These are phyloP conservation scores for Lyophyllum shimeji DNA, from an alignment of 768 basidiomycete species.

Conservation along the genomic window DNA sequence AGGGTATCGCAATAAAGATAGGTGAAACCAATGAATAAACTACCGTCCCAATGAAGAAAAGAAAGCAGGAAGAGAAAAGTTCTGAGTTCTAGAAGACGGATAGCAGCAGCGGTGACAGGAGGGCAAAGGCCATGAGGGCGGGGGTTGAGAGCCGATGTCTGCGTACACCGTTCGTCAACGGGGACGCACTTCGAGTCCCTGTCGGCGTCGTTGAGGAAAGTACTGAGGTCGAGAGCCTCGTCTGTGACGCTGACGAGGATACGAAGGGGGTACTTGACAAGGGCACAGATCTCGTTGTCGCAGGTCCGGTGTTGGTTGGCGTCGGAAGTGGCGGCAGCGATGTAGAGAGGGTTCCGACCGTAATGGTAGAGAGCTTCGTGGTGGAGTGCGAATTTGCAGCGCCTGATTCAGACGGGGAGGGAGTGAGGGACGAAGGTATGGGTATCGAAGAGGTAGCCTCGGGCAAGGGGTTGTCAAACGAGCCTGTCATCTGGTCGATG, in stretches of 20 bases:
- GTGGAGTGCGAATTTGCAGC: constrained; percentile 28
- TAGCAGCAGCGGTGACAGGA: not conserved
- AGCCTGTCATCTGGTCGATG: constrained; percentile 59
- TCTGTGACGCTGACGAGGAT: constrained; percentile 12
- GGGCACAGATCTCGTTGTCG: not conserved
- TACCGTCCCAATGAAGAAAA: constrained; percentile 2
- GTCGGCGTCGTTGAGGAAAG: constrained; percentile 14
- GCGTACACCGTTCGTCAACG: constrained; percentile 8
- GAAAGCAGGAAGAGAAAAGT: constrained; percentile 1
- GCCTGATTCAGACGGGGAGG: constrained; percentile 20
- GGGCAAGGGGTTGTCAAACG: constrained; percentile 47
- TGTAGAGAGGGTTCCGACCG: constrained; percentile 31
- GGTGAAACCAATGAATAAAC: constrained; percentile 1
- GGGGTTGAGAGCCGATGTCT: not conserved
- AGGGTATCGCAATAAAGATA: constrained; percentile 28
- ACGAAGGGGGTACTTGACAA: constrained; percentile 10
- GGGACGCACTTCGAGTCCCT: constrained; percentile 4
- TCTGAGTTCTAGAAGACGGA: constrained; percentile 9
- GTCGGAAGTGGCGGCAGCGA: constrained; percentile 19
- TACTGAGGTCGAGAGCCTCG: constrained; percentile 18
- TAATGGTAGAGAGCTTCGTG: constrained; percentile 40
- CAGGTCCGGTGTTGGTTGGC: not conserved
- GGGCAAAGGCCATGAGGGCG: not conserved
- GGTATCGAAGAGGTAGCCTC: constrained; percentile 47
- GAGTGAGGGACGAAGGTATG: constrained; percentile 38